Evolutionary conservation across 2,329 filamentous ascomycete species (phyloP), one percentile per base, ranked within the genome.

Genomic region (Hortaea werneckii): DNA sequence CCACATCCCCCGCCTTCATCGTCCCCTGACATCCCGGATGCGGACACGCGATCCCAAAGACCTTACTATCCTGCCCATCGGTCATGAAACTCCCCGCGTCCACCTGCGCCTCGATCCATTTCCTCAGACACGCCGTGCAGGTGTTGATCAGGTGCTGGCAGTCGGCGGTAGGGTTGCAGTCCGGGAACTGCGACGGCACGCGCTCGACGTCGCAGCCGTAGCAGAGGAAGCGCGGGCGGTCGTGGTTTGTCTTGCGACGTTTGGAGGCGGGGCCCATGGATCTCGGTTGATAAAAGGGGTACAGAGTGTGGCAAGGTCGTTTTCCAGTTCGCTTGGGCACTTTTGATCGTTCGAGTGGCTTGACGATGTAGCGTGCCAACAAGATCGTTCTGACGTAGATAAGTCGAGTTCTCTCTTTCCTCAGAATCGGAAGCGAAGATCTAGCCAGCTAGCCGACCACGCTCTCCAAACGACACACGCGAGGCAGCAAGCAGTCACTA

Each of bases 1-100:
- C 61, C 2, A 79, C 64, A 28, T 74, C 69, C 10, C 63, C 60
- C 45, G 70, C 69, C 12, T 63, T 56, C 11, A 80, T 62, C 1
- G 60, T 51, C 28, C 60, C 64, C 2, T 63, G 48, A 48, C 77
- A 80, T 67, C 32, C 32, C 8, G 32, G 32, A 35, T 5, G 72
- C 66, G 37, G 70, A 67, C 68, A 73, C 74, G 39, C 40, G 1
- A 49, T 43, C 7, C 43, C 47, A 28, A 49, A 43, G 12, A 26
- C 27, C 32, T 49, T 44, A 26, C 29, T 41, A 32, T 37, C 45
- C 26, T 44, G 35, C 26, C 29, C 43, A 5, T 50, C 45, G 3
- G 46, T 45, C 27, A 59, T 26, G 27, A 51, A 53, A 9, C 46
- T 39, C 5, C 28, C 32, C 11, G 28, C 38, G 8, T 53, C 50